A percentile compares a stretch with the other conserved stretches of the same genome.
phyloP scores from a whole-genome alignment of 495 filamentous ascomycete species.

The Venustampulla echinocandica region DNA sequence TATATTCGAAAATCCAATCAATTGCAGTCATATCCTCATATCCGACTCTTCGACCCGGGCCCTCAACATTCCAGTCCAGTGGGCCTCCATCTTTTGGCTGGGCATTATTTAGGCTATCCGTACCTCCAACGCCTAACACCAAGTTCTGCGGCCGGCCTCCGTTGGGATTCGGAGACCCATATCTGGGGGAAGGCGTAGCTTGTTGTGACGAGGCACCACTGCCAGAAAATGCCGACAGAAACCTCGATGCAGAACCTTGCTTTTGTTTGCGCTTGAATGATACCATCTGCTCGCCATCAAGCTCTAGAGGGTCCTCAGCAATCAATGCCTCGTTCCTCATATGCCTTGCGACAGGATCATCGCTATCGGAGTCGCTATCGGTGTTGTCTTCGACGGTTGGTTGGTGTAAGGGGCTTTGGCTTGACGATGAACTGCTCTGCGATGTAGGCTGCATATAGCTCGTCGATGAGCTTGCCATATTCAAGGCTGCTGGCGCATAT shows the following conservation, averaged over 20 bases:
- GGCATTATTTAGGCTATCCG: constrained; percentile 8
- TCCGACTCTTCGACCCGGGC: constrained; percentile 80
- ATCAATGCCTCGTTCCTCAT: constrained; percentile 29
- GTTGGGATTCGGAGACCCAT: constrained; percentile 9
- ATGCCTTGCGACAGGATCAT: constrained; percentile 36
- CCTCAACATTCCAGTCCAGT: constrained; percentile 85
- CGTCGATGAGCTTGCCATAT: constrained; percentile 23
- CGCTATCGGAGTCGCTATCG: constrained; percentile 35
- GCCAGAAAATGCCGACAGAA: constrained; percentile 16
- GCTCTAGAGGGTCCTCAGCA: constrained; percentile 41
- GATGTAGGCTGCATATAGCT: constrained; percentile 16
- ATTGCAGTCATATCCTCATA: constrained; percentile 97
- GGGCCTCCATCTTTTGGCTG: constrained; percentile 53
- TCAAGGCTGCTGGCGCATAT: constrained; percentile 5
- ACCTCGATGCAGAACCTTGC: constrained; percentile 23
- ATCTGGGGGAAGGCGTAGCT: constrained; percentile 14
- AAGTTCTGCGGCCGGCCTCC: constrained; percentile 3
- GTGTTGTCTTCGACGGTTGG: constrained; percentile 26
- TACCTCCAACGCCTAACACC: constrained; percentile 2
- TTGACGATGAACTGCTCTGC: constrained; percentile 18
- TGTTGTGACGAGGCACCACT: constrained; percentile 9
- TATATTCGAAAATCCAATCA: constrained; percentile 99
- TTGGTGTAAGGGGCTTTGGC: constrained; percentile 21
- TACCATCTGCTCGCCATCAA: constrained; percentile 47
- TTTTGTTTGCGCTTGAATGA: constrained; percentile 83